Percentiles rank a stretch among this genome's conserved stretches.
Conservation (phyloP, 2,329 filamentous ascomycete genomes). For the Epichloe bromicola region DNA sequence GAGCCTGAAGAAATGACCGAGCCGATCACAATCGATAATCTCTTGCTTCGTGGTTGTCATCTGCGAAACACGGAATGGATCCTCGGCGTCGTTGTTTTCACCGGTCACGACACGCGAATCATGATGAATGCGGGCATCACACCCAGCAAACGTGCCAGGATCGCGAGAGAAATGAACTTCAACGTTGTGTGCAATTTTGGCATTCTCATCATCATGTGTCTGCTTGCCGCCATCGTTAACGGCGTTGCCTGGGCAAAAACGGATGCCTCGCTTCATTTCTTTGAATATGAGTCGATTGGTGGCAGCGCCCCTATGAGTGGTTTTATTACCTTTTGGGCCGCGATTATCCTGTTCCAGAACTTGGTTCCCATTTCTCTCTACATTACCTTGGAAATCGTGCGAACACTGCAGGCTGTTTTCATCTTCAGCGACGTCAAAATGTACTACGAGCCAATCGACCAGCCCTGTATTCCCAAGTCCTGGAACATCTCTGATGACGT, state of each 20-base stretch:
- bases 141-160: conserved; percentile 81
- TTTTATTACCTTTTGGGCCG: conserved; percentile 95
- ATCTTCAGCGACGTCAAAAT: conserved; percentile 93
- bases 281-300: conserved; percentile 78
- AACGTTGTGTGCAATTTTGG: conserved; percentile 96
- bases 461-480: conserved; percentile 90
- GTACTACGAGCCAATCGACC: conserved; percentile 92
- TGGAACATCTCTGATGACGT: conserved; percentile 99
- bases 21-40: conserved; percentile 86
- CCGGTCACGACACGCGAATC: conserved; percentile 93
- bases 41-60: conserved; percentile 85
- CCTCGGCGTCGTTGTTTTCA: conserved; percentile 84
- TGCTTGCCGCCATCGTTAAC: conserved; percentile 73
- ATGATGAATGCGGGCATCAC: conserved; percentile 98
- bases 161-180: conserved; percentile 89
- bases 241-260: conserved; percentile 67
- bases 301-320: conserved; percentile 64
- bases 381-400: conserved; percentile 91
- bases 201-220: conserved; percentile 79
- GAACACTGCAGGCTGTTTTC: conserved; percentile 86
- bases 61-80: conserved; percentile 94
- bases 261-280: conserved; percentile 63
- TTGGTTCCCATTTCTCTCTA: conserved; percentile 97
- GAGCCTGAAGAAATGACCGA: conserved; percentile 74
- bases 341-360: conserved; percentile 91